Evolutionary conservation across 306 rosid species (phyloP), one percentile per base, ranked within the genome.

Genomic region (Parietaria judaica): DNA sequence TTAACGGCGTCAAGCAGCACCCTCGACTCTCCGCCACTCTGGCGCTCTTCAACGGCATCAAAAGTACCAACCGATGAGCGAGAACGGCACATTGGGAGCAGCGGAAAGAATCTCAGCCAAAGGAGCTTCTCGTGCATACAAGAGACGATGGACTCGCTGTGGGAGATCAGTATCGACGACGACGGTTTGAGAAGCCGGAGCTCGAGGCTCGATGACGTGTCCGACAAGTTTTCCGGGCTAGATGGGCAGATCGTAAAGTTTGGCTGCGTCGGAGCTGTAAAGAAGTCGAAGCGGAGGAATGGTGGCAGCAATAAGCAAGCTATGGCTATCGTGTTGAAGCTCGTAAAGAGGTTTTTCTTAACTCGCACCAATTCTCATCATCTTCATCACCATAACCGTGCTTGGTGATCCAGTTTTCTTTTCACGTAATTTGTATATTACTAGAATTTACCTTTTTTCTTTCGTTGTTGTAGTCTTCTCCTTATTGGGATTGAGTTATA

Each of bases 61-160:
- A 12, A 16, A 6, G 5, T 9, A 5, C 5, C 49, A 2, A 34
- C 13, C 1, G 13, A 23, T 3, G 36, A 6, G 16, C 38, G 35
- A 43, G 53, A 60, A 14, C 3, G 4, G 11, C 31, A 16, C 65
- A 44, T 1, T 3, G 39, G 39, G 39, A 58, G 23, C 13, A 7
- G 62, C 10, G 4, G 50, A 41, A 15, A n/a, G 4, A 1, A 39
- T n/a, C 2, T 59, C 31, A 38, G 23, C 10, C 49, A 6, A n/a
- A 61, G 65, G 15, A 23, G 51, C 13, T 45, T 45, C n/a, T 46
- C 65, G 35, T 31, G 54, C 43, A 7, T 46, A 47, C 50, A 12
- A 12, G 65, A 61, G 35, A 61, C 11, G 65, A 61, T 61, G 65
- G 65, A 61, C 54, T 17, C 34, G 43, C 16, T 61, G 41, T 61